These are phyloP conservation scores for Zelopaecilomyces penicillatus DNA, from an alignment of 2,329 filamentous ascomycete genomes.

Conservation along the genomic window DNA sequence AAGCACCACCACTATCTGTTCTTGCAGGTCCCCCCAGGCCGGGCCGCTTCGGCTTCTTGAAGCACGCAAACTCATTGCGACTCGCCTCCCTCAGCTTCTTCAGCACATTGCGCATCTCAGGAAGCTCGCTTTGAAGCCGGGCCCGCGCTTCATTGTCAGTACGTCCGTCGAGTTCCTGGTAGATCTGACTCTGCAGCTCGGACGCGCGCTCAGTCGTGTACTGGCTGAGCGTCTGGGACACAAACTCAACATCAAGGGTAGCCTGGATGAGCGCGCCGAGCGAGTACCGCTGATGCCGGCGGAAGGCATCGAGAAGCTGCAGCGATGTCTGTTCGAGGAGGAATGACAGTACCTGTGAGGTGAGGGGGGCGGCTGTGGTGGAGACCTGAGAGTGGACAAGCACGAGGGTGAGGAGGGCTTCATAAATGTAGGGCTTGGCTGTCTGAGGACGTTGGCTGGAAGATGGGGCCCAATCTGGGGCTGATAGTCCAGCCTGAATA, in stretches of 20 bases:
- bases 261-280: slow-evolving; percentile 89
- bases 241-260: slow-evolving; percentile 93
- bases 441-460: slow-evolving; percentile 54
- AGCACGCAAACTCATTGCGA: slow-evolving; percentile 81
- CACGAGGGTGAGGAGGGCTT: slow-evolving; percentile 74
- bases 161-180: slow-evolving; percentile 78
- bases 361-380: slow-evolving; percentile 68
- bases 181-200: slow-evolving; percentile 80
- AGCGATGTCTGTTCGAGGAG: slow-evolving; percentile 74
- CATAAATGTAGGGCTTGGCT: slow-evolving; percentile 84
- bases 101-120: slow-evolving; percentile 78
- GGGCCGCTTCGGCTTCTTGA: slow-evolving; percentile 54
- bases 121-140: slow-evolving; percentile 74
- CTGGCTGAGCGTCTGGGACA: slow-evolving; percentile 83
- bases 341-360: slow-evolving; percentile 73
- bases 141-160: slow-evolving; percentile 82
- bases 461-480: slow-evolving; percentile 61
- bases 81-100: slow-evolving; percentile 77
- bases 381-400: slow-evolving; percentile 86
- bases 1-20: slow-evolving; percentile 20
- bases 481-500: slow-evolving; percentile 64
- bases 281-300: slow-evolving; percentile 57
- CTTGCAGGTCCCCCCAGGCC: slow-evolving; percentile 21
- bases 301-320: slow-evolving; percentile 76
- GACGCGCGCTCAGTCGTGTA: slow-evolving; percentile 80